Evolutionary conservation across 2,329 filamentous ascomycete genomes (phyloP), one percentile per base, ranked within the genome.

Genomic region (Graphiopsis chlorocephala): DNA sequence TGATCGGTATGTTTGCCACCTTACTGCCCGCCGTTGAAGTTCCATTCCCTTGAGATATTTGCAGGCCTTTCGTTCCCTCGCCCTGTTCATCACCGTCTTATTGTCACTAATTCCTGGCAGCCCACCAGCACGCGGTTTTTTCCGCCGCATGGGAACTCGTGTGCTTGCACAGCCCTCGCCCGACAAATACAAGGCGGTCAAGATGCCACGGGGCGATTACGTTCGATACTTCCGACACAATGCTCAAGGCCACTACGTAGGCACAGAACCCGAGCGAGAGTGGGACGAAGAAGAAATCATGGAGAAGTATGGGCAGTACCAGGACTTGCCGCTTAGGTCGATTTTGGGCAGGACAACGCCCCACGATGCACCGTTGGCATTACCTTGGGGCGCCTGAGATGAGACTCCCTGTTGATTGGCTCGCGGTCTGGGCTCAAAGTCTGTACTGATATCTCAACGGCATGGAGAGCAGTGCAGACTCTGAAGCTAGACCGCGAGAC

Each of bases 161-260:
- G 52, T 72, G 10, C 58, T 57, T 17, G 38, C 64, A 3, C 65
- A 65, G 29, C 64, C 55, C 15, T 50, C 58, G 14, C 65, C 66
- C 0, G 65, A 70, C 57, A 59, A 68, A 42, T 73, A 71, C 63
- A 72, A 71, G 57, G 70, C 69, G 4, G 61, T 75, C 52, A 73
- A 74, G 66, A 74, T 75, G 73, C 71, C 73, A 28, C 61, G 73
- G 15, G 57, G 68, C 12, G 73, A 73, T 8, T 74, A 74, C 29
- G 68, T 69, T 47, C 66, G 66, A 15, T 67, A 69, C 26, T 73
- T 73, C 57, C 66, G 63, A 23, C 67, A 68, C 28, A 70, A 74
- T 63, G 52, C 60, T 23, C 59, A 69, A 6, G 69, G 73, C 2
- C 68, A 67, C n/a, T 74, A 74, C 68, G 70, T 64, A 14, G 73